Evolutionary conservation across 345 rosid species (phyloP), one percentile per base, ranked within the genome.

Genomic region (Microthlaspi erraticum): DNA sequence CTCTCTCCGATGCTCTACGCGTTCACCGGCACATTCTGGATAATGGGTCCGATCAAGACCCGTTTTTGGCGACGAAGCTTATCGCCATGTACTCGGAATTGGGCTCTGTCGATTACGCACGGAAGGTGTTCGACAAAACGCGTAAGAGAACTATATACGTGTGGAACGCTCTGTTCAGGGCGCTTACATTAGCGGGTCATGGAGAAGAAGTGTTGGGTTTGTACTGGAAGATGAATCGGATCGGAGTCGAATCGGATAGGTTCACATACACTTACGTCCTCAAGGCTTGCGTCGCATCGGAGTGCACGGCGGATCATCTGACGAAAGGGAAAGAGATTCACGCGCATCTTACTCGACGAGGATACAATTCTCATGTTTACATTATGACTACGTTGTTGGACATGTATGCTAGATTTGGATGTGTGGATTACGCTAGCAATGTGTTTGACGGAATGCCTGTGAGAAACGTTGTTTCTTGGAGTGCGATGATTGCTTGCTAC

Each of bases 31-130:
- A 87, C 64, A 82, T 93, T 12, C 37, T 65, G 4, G 77, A 80
- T 26, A 86, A 83, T 80, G 97, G 98, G 78, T 91, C 80, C 23
- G 98, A 80, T 69, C 91, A 88, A 74, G 98, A 93, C 39, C 92
- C 97, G 9, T 93, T 90, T 81, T 76, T 93, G 90, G 97, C 87
- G 7, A 93, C 98, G 36, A 93, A 93, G 72, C 96, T 93, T 44
- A 93, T 93, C 1, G 80, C 77, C 19, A 81, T 83, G 84, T 93
- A 90, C 16, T 78, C 92, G 0, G 74, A 72, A 51, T 66, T 93
- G 45, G 89, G 82, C 10, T 81, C 83, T 0, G 60, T 87, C 9
- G 84, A 82, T 38, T 63, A 79, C 43, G 97, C 87, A 14, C 96
- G 92, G 68, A 70, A 83, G 64, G 88, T 93, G 92, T 93, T 90